Evolutionary conservation across 306 rosid genomes (phyloP).

Genomic region (Erythrophleum fordii): DNA sequence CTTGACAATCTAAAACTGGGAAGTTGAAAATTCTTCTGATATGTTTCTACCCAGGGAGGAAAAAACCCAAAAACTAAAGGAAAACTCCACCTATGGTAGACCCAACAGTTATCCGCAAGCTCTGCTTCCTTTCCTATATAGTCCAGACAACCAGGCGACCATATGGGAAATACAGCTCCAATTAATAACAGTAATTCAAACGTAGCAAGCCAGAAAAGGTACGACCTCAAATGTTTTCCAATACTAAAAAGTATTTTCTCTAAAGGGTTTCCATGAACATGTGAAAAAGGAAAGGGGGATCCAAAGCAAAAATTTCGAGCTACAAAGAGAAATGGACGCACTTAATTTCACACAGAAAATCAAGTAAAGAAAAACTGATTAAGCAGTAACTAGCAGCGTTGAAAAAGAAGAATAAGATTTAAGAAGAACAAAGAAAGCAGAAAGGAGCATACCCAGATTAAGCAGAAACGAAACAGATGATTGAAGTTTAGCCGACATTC

Average conservation of each 20-base stretch:
- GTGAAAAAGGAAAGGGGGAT: conserved; percentile 19
- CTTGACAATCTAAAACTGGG: conserved; percentile 6
- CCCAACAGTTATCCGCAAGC: neutral
- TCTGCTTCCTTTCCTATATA: conserved; percentile 18
- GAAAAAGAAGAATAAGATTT: conserved; percentile 8
- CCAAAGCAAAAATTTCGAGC: neutral
- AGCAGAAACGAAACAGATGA: conserved; percentile 46
- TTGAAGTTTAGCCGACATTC: conserved; percentile 36
- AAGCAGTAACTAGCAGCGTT: neutral
- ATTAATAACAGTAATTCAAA: conserved; percentile 33
- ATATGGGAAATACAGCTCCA: conserved; percentile 24
- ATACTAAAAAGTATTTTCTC: neutral
- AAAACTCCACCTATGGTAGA: conserved; percentile 4
- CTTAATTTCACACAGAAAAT: neutral
- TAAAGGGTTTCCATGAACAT: conserved; percentile 10
- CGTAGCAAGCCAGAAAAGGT: conserved; percentile 30
- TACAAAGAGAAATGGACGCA: conserved; percentile 22
- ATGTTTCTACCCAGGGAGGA: conserved; percentile 4
- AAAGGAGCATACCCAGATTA: conserved; percentile 52
- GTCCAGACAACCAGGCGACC: conserved; percentile 6
- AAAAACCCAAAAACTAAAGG: neutral
- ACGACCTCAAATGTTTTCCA: neutral
- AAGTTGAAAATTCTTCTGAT: conserved; percentile 22
- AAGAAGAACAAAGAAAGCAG: neutral
- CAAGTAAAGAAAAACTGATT: conserved; percentile 16